Percentiles rank a stretch among this genome's conserved stretches.
Evolutionary conservation across 371 early-diverging fungal species (phyloP).

Genomic region (Mortierella sp.): DNA sequence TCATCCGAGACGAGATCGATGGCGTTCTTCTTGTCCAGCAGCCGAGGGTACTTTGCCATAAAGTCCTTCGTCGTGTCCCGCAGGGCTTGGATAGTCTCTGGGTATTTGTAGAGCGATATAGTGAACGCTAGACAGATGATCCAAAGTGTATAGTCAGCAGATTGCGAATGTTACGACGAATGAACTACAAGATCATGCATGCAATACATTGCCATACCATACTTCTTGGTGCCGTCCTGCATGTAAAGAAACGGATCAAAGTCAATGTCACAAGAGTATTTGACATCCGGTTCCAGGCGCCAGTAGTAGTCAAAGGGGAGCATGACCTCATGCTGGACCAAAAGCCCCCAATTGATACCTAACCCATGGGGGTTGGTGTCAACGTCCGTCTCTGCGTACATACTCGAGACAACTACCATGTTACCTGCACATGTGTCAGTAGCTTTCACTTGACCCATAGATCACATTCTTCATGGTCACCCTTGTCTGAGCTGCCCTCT

Average conservation of each 20-base stretch:
- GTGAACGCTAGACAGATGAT: conserved; percentile 70
- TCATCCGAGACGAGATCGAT: conserved; percentile 51
- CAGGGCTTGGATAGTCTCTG: conserved; percentile 83
- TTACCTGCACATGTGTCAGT: conserved; percentile 94
- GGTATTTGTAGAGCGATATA: conserved; percentile 81
- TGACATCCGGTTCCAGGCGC: conserved; percentile 94
- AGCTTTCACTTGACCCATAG: conserved; percentile 87
- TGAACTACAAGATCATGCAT: conserved; percentile 3
- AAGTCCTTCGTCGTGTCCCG: conserved; percentile 76
- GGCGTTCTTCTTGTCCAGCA: conserved; percentile 57
- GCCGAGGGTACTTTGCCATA: conserved; percentile 58
- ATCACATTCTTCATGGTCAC: conserved; percentile 74
- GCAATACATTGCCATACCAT: conserved; percentile 59
- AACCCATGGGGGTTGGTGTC: neutral
- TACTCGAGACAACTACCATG: neutral
- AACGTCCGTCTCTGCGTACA: neutral
- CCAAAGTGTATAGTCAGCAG: no score
- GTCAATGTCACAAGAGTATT: conserved; percentile 86
- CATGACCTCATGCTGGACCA: conserved; percentile 80
- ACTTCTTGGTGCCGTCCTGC: conserved; percentile 84
- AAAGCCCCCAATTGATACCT: conserved; percentile 93
- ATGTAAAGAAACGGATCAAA: conserved; percentile 93
- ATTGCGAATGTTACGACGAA: no score
- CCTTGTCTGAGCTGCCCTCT: conserved; percentile 67
- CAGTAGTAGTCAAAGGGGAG: conserved; percentile 93